Conservation (phyloP, 1,284 basidiomycete species). For the Violaceomyces palustris region DNA sequence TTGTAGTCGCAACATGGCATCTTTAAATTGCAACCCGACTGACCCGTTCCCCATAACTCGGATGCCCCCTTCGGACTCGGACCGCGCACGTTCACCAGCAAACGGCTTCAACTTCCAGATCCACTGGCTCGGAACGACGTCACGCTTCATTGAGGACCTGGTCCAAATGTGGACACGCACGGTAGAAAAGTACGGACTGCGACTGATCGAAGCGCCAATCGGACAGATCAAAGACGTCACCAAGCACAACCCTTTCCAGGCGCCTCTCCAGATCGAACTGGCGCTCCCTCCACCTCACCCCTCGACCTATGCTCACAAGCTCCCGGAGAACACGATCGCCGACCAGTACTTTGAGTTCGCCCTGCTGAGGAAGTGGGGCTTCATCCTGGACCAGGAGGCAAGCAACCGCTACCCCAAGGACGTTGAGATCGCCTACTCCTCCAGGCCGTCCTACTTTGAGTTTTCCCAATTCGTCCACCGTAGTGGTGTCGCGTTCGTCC, state of each 20-base stretch:
- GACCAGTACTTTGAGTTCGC: constrained; percentile 48
- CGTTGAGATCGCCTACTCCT: constrained; percentile 41
- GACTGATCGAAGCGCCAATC: constrained; percentile 69
- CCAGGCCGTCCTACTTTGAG: constrained; percentile 48
- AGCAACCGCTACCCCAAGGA: constrained; percentile 27
- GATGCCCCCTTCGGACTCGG: too few relatives aligned
- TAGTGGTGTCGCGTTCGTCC: constrained; percentile 47
- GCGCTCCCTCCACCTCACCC: constrained; percentile 43
- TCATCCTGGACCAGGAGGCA: constrained; percentile 51
- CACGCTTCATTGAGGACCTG: constrained; percentile 88
- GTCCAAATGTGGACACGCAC: constrained; percentile 76
- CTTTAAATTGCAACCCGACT: too few relatives aligned
- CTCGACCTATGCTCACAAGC: constrained; percentile 15
- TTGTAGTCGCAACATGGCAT: too few relatives aligned
- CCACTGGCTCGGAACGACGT: constrained; percentile 93
- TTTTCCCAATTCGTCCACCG: constrained; percentile 50
- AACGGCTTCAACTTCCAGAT: constrained; percentile 62
- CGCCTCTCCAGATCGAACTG: constrained; percentile 44
- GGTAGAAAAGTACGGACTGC: constrained; percentile 84
- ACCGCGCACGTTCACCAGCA: constrained; percentile 4
- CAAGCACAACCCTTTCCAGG: constrained; percentile 49
- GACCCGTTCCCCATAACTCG: too few relatives aligned
- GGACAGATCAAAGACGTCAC: constrained; percentile 50
- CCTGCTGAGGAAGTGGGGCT: constrained; percentile 43
- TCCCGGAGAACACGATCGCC: constrained; percentile 25